Evolutionary conservation across 106 monocot genomes (phyloP).

Genomic region (Gastrodia elata): DNA sequence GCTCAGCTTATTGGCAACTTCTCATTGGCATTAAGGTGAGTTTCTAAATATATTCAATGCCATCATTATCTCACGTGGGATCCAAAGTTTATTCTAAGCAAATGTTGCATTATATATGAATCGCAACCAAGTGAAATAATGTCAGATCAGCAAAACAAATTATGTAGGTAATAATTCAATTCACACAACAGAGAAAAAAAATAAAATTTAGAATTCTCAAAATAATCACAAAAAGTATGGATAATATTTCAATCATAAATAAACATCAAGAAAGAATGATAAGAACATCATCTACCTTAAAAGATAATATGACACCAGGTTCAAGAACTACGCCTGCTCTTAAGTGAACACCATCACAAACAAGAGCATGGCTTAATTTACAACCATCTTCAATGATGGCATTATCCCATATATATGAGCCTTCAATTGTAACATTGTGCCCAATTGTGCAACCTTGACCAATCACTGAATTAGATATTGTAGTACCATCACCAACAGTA

Average conservation of each 20-base stretch:
- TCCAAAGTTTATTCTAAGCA: not conserved
- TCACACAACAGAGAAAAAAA: not conserved
- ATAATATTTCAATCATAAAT: not conserved
- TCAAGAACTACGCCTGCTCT: slow-evolving; percentile 64
- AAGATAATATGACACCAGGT: slow-evolving; percentile 87
- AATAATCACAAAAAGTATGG: not conserved
- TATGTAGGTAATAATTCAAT: not conserved
- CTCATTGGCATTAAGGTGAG: not conserved
- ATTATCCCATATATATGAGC: slow-evolving; percentile 88
- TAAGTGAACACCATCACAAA: slow-evolving; percentile 82
- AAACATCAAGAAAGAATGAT: not conserved
- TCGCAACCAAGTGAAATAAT: not conserved
- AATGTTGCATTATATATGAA: not conserved
- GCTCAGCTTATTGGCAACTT: not conserved
- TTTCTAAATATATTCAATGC: not conserved
- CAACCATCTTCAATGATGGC: slow-evolving; percentile 93
- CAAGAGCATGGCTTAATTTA: slow-evolving; percentile 64
- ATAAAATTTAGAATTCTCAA: not conserved
- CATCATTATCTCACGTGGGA: not conserved
- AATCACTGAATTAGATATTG: slow-evolving; percentile 65
- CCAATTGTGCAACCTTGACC: slow-evolving; percentile 78
- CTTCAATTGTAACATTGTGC: slow-evolving; percentile 66
- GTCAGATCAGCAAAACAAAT: not conserved
- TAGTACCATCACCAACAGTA: slow-evolving; percentile 50
- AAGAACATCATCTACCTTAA: slow-evolving; percentile 52